Evolutionary conservation across 2,329 filamentous ascomycete genomes (phyloP), one percentile per base, ranked within the genome.

Genomic region (Lecanicillium sp.): DNA sequence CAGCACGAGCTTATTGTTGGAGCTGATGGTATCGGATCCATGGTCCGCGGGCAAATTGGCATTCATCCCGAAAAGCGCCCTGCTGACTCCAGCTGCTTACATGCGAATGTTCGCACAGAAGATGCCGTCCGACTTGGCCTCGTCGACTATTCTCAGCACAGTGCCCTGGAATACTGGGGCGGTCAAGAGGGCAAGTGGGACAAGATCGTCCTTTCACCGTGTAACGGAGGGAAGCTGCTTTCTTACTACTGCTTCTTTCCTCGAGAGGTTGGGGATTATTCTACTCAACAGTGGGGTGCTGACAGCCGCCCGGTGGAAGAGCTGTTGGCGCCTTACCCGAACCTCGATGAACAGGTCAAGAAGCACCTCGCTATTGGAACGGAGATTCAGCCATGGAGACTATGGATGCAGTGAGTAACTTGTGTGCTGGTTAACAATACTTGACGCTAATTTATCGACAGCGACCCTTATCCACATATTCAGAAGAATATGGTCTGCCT

Each of bases 161-260:
- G 56, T 18, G 79, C 79, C 0, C 62, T 85, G 0, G 77, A 85
- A 55, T 84, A 82, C 62, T 84, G 80, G 80, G 81, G 81, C 18
- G 81, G 81, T 2, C 71, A 77, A 37, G 73, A 79, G 39, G 63
- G 60, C 40, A 77, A 74, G 50, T 76, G 66, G 66, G 74, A 83
- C 57, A 85, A 84, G 66, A 84, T 85, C 42, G 80, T 84, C 5
- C 62, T 84, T 2, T 82, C 78, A 0, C 78, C 80, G 5, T 84
- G 81, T 60, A 80, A 82, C 50, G 72, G 71, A 17, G 79, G 79
- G 38, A 72, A 72, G 44, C 60, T 83, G 3, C 64, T 83, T 3
- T 81, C 77, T 0, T 84, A 81, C 60, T 84, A 84, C 59, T 82
- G 79, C 59, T 83, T 83, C 65, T 83, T 81, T 57, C 72, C 78